Base-by-base conservation (phyloP, 768 basidiomycete species). In the Pleurotus tuoliensis region DNA sequence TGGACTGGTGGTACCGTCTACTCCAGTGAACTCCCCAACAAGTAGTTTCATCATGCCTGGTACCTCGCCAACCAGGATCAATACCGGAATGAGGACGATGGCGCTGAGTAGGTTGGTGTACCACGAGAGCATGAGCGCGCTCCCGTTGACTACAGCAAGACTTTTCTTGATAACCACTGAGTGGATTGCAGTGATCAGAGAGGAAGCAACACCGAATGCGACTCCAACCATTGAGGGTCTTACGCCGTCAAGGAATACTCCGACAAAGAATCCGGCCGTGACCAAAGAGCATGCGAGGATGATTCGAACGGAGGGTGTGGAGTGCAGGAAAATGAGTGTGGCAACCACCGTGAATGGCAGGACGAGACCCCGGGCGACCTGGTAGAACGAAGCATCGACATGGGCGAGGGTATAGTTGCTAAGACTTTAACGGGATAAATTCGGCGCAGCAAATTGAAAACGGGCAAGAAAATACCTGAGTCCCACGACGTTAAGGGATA, bases 351-450 rank as follows among this genome's bases (percentile, higher is more conserved):
- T 98, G 77, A 94, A 90, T 0, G 96, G 95, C 20, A 98, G 84
- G 25, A 98, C 84, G 58, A 98, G 80, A 8, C 95, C 95, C 13
- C 95, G 88, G 0, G 95, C 95, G 60, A 98, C 89, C 75, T 96
- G 94, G 70, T 96, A 94, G 72, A 96, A 94, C 0, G 93, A 94
- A 11, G 92, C 92, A 56, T 94, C 94, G 62, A 97, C 94, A 65
- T 90, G 92, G 84, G 94, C 92, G 57, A 95, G 80, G 40, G 90
- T 93, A 67, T 86, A 94, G 69, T 94, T 95, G 71, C 90, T 91
- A 66, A 91, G 88, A 64, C 90, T 92, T 67, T 27, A n/a, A 9
- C 50, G 43, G 12, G 49, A 12, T 18, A 12, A 16, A 45, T 43
- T 30, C 37, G 18, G 25, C 24, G 27, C 20, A 12, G 18, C 18